Evolutionary conservation across 441 rosid species (phyloP).

Genomic region (Gossypium davidsonii): DNA sequence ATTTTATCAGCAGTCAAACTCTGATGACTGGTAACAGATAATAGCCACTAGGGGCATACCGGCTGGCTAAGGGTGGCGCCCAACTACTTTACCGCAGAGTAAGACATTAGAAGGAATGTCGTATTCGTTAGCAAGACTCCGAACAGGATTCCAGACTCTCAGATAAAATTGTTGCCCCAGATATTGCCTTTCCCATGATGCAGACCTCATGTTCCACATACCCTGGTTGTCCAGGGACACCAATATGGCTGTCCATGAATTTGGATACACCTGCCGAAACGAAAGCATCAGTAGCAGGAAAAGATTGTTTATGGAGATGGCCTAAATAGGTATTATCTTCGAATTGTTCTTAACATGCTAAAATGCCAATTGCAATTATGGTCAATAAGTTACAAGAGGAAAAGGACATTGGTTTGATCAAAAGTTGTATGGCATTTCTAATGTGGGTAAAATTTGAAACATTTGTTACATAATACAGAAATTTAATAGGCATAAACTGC

Average conservation of each 20-base stretch:
- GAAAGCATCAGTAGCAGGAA: background rate
- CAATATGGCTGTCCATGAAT: slow-evolving; percentile 70
- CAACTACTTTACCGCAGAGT: slow-evolving; percentile 73
- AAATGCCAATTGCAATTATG: too few species aligned
- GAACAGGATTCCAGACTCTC: slow-evolving; percentile 54
- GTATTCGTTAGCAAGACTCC: slow-evolving; percentile 67
- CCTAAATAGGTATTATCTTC: too few species aligned
- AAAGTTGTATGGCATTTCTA: too few species aligned
- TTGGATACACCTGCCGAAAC: slow-evolving; percentile 64
- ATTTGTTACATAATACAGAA: background rate
- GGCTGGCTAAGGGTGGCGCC: slow-evolving; percentile 34
- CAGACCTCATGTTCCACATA: slow-evolving; percentile 90
- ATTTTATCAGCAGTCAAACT: slow-evolving; percentile 26
- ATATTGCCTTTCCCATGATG: slow-evolving; percentile 74
- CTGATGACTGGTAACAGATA: slow-evolving; percentile 27
- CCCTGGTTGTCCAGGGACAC: slow-evolving; percentile 89
- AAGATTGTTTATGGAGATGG: background rate
- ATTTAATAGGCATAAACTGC: background rate
- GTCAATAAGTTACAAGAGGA: too few species aligned
- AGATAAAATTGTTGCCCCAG: slow-evolving; percentile 83
- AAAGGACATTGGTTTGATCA: too few species aligned
- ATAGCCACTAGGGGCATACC: background rate
- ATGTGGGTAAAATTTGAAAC: background rate
- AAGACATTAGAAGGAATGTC: slow-evolving; percentile 63
- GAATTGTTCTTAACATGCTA: too few species aligned